Conservation (phyloP, 2,329 filamentous ascomycete species). For the Nothopassalora personata region DNA sequence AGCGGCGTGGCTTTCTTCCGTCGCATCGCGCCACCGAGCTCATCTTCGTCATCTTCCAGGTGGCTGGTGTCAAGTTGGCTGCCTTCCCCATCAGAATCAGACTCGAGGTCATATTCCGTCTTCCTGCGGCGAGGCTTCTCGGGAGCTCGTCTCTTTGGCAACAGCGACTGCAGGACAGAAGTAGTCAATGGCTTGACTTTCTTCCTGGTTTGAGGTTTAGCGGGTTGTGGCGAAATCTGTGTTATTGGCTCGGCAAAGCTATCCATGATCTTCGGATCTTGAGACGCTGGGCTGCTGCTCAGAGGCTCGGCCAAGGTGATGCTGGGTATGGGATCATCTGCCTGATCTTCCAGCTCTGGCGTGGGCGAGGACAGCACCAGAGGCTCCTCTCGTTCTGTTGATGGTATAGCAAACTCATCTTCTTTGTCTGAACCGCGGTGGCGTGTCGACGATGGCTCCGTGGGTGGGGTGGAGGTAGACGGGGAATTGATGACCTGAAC, state of each 20-base stretch:
- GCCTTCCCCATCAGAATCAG: slow-evolving; percentile 32
- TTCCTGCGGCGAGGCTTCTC: slow-evolving; percentile 20
- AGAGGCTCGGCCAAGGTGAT: slow-evolving; percentile 42
- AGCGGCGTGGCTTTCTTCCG: slow-evolving; percentile 19
- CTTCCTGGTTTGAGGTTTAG: slow-evolving; percentile 20
- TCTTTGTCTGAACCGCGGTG: slow-evolving; percentile 23
- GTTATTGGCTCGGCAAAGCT: slow-evolving; percentile 21
- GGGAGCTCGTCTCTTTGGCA: slow-evolving; percentile 38
- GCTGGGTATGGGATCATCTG: slow-evolving; percentile 31
- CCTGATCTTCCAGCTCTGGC: slow-evolving; percentile 18
- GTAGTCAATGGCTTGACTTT: slow-evolving; percentile 35
- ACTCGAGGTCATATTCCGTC: slow-evolving; percentile 39
- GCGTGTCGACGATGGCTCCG: slow-evolving; percentile 30
- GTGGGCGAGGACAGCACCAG: slow-evolving; percentile 4
- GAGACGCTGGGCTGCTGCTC: slow-evolving; percentile 36
- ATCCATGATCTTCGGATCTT: background rate
- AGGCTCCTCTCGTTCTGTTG: slow-evolving; percentile 12
- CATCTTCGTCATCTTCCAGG: slow-evolving; percentile 39
- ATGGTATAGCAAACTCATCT: slow-evolving; percentile 15
- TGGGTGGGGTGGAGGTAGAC: slow-evolving; percentile 31
- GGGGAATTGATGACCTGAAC: slow-evolving; percentile 32
- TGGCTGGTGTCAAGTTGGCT: slow-evolving; percentile 18
- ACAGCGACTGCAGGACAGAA: slow-evolving; percentile 40
- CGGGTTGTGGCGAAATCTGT: slow-evolving; percentile 23
- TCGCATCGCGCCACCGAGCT: slow-evolving; percentile 28